Evolutionary conservation across 257 asterid genomes (phyloP).

Genomic region (Ocimum tenuiflorum): DNA sequence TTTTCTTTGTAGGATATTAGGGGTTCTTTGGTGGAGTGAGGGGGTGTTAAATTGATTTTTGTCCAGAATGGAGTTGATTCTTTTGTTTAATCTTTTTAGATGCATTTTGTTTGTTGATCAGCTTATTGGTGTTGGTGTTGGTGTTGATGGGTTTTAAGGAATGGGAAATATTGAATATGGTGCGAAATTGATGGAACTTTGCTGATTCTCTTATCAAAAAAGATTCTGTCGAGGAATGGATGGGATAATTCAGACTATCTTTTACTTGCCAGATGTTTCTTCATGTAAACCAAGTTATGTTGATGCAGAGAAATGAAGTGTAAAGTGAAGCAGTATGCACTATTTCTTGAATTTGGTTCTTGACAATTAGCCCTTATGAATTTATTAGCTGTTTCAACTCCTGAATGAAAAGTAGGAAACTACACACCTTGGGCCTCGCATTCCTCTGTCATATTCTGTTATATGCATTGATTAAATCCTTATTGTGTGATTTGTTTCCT

Average conservation of each 20-base stretch:
- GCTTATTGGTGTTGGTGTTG: too few relatives aligned
- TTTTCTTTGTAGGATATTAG: slow-evolving; percentile 1
- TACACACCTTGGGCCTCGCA: not conserved
- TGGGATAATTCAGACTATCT: not conserved
- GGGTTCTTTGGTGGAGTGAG: not conserved
- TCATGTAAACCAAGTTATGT: not conserved
- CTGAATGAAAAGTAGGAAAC: too few relatives aligned
- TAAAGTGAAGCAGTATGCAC: not conserved
- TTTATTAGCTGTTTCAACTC: too few relatives aligned
- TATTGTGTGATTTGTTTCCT: not conserved
- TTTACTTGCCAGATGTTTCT: not conserved
- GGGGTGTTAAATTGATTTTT: not conserved
- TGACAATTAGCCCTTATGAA: not conserved
- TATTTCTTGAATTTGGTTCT: not conserved
- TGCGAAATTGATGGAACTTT: not conserved
- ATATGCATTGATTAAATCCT: not conserved
- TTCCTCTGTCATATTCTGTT: not conserved
- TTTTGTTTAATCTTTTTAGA: too few relatives aligned
- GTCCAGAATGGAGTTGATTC: too few relatives aligned
- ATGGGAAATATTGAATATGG: not conserved
- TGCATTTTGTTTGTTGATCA: too few relatives aligned
- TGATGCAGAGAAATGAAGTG: not conserved
- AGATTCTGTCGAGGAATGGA: not conserved
- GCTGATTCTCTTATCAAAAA: not conserved
- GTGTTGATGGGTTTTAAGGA: too few relatives aligned